Percentiles rank a stretch among this genome's conserved stretches.
Conservation (phyloP, 192 early-diverging fungal genomes). For the Linnemannia schmuckeri region DNA sequence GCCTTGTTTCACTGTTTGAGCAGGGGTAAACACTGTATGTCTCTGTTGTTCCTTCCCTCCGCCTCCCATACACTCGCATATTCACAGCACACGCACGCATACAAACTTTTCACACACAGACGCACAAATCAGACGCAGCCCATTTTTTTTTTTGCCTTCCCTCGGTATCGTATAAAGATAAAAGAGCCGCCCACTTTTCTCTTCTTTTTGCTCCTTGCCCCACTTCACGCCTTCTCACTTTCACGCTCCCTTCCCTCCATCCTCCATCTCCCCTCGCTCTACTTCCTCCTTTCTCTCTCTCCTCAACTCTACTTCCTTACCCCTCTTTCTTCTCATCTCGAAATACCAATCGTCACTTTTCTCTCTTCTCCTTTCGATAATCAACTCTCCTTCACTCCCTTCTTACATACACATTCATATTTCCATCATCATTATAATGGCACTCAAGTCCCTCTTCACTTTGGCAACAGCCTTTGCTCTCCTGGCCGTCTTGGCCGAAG, state of each 20-base stretch:
- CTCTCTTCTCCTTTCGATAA: neutral
- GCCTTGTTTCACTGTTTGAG: too few relatives aligned
- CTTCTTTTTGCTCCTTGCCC: neutral
- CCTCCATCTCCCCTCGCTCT: neutral
- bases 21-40: too few relatives aligned
- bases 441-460: constrained; percentile 15
- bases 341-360: neutral
- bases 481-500: constrained; percentile 26
- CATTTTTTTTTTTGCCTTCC: too few relatives aligned
- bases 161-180: too few relatives aligned
- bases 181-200: neutral
- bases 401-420: neutral
- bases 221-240: neutral
- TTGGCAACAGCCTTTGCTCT: constrained; percentile 29
- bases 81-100: too few relatives aligned
- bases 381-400: neutral
- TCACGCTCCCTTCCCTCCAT: neutral
- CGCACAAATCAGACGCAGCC: too few relatives aligned
- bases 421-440: neutral
- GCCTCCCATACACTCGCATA: too few relatives aligned
- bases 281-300: neutral
- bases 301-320: neutral
- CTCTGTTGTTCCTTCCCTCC: too few relatives aligned
- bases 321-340: neutral
- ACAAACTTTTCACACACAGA: too few relatives aligned